Percentiles rank a stretch among this genome's conserved stretches.
Conservation (phyloP, 495 filamentous ascomycete species). For the Podospora comata region DNA sequence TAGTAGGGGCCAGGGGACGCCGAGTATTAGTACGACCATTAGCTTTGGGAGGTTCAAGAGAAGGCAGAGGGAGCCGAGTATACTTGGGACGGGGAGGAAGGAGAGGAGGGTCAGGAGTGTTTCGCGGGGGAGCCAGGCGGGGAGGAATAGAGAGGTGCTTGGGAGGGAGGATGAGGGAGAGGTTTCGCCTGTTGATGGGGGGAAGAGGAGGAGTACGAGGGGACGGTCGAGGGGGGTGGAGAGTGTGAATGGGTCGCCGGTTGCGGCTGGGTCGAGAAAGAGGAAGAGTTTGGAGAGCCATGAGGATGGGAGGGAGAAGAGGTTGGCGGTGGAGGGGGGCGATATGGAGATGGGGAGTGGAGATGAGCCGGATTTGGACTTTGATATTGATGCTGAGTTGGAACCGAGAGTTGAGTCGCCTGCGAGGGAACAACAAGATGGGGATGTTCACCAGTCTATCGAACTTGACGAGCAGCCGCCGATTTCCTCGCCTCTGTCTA, state of each 20-base stretch:
- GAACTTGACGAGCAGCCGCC: constrained; percentile 27
- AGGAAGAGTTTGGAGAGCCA: constrained; percentile 45
- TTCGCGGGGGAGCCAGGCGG: constrained; percentile 28
- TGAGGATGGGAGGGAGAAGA: constrained; percentile 28
- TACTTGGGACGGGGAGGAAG: constrained; percentile 44
- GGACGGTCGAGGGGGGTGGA: constrained; percentile 16
- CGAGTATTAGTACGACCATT: constrained; percentile 43
- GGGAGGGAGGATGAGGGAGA: constrained; percentile 40
- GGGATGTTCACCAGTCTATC: constrained; percentile 28
- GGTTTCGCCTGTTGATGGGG: constrained; percentile 39
- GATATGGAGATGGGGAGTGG: neutral
- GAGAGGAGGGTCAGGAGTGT: constrained; percentile 26
- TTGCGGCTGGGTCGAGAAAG: constrained; percentile 37
- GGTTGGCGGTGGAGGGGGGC: constrained; percentile 17
- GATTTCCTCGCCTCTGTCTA: constrained; percentile 24
- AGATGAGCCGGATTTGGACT: neutral
- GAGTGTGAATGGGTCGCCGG: constrained; percentile 20
- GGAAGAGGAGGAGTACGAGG: constrained; percentile 36
- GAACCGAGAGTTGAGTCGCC: constrained; percentile 13
- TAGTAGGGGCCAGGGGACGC: constrained; percentile 46
- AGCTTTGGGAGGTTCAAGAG: constrained; percentile 47
- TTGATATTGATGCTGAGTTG: neutral
- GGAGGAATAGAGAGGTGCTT: constrained; percentile 19
- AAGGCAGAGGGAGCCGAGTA: constrained; percentile 47
- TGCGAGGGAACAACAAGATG: constrained; percentile 11